phyloP scores from a whole-genome alignment of 768 basidiomycete species.

The Termitomyces bulborhizus region DNA sequence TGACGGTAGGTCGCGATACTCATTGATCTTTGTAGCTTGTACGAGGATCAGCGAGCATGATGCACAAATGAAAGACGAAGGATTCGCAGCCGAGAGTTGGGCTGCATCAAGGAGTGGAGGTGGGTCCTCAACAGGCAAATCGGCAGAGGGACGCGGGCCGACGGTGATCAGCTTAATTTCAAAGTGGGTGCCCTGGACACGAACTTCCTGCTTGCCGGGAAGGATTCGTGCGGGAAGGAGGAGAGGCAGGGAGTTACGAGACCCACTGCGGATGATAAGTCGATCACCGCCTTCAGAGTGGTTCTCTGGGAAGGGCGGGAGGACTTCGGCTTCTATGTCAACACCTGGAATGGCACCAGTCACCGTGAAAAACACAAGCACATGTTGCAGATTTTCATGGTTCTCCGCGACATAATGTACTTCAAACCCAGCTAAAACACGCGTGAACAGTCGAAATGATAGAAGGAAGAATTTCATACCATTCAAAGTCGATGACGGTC shows the following conservation, averaged over 20 bases:
- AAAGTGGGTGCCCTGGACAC: slow-evolving; percentile 50
- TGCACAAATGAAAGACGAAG: slow-evolving; percentile 68
- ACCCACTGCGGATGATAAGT: slow-evolving; percentile 57
- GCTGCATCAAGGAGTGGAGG: slow-evolving; percentile 63
- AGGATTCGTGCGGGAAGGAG: slow-evolving; percentile 48
- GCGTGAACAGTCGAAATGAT: neutral
- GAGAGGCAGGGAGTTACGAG: slow-evolving; percentile 51
- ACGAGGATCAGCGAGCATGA: slow-evolving; percentile 78
- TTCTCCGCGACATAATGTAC: slow-evolving; percentile 61
- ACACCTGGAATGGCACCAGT: slow-evolving; percentile 40
- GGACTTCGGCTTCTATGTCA: slow-evolving; percentile 63
- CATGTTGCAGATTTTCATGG: slow-evolving; percentile 78
- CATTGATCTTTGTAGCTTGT: slow-evolving; percentile 38
- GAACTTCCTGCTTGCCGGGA: slow-evolving; percentile 58
- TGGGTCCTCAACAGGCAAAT: slow-evolving; percentile 19
- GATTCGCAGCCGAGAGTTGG: slow-evolving; percentile 47
- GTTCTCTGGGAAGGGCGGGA: slow-evolving; percentile 37
- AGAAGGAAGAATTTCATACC: slow-evolving; percentile 10
- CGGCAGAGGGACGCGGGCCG: slow-evolving; percentile 16
- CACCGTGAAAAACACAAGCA: slow-evolving; percentile 68
- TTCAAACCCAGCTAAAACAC: slow-evolving; percentile 30
- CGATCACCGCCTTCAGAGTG: slow-evolving; percentile 41
- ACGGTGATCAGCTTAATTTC: slow-evolving; percentile 62
- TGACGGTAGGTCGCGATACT: slow-evolving; percentile 84
- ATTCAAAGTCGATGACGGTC: slow-evolving; percentile 13